Conservation (phyloP, 2,329 filamentous ascomycete genomes). For the Mollisia scopiformis region DNA sequence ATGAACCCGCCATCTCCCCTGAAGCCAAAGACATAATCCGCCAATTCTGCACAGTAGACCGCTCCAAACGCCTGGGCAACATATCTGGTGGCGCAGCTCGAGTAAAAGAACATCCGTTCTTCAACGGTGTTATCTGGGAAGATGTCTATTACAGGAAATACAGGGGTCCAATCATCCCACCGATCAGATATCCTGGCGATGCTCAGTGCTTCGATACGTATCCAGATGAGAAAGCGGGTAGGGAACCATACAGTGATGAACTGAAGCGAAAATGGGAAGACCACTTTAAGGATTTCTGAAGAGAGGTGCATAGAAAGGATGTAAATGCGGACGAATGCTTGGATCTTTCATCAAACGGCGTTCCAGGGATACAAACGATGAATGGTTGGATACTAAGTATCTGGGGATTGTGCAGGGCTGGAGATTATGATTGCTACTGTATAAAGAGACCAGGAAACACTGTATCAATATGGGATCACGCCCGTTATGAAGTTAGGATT, state of each 20-base stretch:
- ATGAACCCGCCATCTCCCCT: constrained; percentile 62
- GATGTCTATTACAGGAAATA: constrained; percentile 66
- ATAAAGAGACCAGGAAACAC: background rate
- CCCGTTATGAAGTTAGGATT: background rate
- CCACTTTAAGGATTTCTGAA: constrained; percentile 71
- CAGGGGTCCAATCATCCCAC: constrained; percentile 75
- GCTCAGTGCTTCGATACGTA: constrained; percentile 83
- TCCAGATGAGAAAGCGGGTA: constrained; percentile 71
- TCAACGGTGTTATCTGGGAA: constrained; percentile 74
- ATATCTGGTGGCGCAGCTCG: constrained; percentile 72
- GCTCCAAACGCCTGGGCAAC: constrained; percentile 77
- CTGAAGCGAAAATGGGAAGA: constrained; percentile 70
- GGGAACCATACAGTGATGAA: constrained; percentile 70
- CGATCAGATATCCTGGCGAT: constrained; percentile 72
- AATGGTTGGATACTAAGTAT: background rate
- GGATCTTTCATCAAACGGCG: background rate
- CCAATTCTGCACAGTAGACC: constrained; percentile 77
- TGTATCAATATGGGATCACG: background rate
- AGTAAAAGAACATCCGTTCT: constrained; percentile 79
- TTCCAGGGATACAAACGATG: background rate
- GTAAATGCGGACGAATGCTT: background rate
- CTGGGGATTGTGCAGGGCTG: background rate
- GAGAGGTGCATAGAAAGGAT: background rate
- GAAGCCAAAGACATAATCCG: constrained; percentile 76
- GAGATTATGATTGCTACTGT: background rate